These are phyloP conservation scores for Suillus cothurnatus DNA, from an alignment of 768 basidiomycete species.

Conservation along the genomic window DNA sequence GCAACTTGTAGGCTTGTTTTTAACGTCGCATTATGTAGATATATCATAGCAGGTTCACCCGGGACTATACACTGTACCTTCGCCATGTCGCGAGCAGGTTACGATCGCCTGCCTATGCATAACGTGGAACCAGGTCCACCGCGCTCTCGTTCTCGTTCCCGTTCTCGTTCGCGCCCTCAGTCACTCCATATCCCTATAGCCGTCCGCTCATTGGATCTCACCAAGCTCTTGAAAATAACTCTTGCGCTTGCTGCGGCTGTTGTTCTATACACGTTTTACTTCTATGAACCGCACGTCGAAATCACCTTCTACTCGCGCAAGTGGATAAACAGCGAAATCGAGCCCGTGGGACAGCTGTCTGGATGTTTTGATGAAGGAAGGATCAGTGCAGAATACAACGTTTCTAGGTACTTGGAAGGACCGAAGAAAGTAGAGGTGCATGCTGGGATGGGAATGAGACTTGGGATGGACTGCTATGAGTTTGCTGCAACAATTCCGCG, in stretches of 20 bases:
- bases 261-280: constrained; percentile 50
- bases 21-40: not conserved
- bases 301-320: constrained; percentile 72
- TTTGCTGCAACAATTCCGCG: constrained; percentile 81
- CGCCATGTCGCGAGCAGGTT: constrained; percentile 41
- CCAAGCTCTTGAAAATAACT: constrained; percentile 45
- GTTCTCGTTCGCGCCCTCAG: constrained; percentile 23
- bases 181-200: constrained; percentile 20
- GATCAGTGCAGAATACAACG: constrained; percentile 68
- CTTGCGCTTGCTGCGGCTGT: constrained; percentile 40
- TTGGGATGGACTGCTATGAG: constrained; percentile 90
- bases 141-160: constrained; percentile 28
- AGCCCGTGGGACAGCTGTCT: constrained; percentile 58
- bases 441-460: constrained; percentile 74
- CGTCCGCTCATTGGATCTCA: constrained; percentile 39
- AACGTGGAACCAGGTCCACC: constrained; percentile 36
- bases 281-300: constrained; percentile 87
- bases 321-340: constrained; percentile 78
- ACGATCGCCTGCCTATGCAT: constrained; percentile 56
- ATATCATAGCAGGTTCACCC: not conserved
- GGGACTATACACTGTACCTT: not conserved
- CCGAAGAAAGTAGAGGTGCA: constrained; percentile 72
- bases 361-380: constrained; percentile 73
- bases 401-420: constrained; percentile 63
- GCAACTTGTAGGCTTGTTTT: not conserved